Evolutionary conservation across 2,329 filamentous ascomycete species (phyloP), one percentile per base, ranked within the genome.

Genomic region (Ceratocystiopsis brevicomis): DNA sequence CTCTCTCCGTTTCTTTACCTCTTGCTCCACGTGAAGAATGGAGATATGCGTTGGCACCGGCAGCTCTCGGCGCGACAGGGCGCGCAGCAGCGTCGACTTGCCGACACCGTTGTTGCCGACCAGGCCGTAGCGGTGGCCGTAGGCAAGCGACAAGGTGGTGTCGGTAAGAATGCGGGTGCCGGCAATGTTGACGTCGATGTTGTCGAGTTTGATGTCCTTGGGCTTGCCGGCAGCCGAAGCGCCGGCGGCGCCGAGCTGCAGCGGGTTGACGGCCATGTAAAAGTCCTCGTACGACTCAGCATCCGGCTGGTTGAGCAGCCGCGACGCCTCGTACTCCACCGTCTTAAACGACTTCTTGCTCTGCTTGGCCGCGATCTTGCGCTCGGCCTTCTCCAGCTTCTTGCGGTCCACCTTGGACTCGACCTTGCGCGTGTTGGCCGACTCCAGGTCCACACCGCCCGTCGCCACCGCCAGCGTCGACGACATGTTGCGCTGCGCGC

Each of bases 21-120:
- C 90, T 70, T 98, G 90, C 60, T 96, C 90, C 41, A 98, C 90
- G 67, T 98, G 90, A 16, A 98, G 74, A 72, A 98, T 98, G 12
- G 90, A 95, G 51, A 98, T 98, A 53, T 98, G 88, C 1, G 84
- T 92, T 12, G 90, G 90, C 62, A 98, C 90, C 5, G 87, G 74
- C 47, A 98, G 73, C 58, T 98, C 90, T 80, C 90, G 77, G 55
- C 85, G 78, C 55, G 87, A 92, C 51, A 98, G 68, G 15, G 90
- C 90, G 52, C 90, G 75, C 48, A 98, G 71, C 50, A 98, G 67
- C n/a, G 90, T 98, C 57, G 85, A 85, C 72, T 90, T 88, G 71
- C 83, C 90, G 50, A 98, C 88, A 85, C 90, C 90, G 73, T 98
- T 98, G 70, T 96, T 83, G 71, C 90, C 90, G 52, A 98, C 90